Base-by-base conservation (phyloP, 805 yeast species). In the Pichia paraexigua region DNA sequence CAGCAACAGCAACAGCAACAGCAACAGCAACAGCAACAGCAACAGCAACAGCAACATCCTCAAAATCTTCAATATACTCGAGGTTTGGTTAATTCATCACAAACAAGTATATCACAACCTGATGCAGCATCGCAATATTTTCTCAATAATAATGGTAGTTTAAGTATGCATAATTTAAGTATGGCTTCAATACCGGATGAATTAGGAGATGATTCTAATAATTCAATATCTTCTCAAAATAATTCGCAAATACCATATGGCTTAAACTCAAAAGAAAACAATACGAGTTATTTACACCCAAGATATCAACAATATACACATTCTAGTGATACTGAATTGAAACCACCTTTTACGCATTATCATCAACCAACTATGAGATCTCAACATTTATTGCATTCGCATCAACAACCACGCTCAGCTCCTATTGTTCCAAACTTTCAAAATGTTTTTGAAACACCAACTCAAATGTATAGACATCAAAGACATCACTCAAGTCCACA, bases 391-490 rank as follows among this genome's bases (percentile, higher is more conserved):
- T 52, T 63, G 12, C 47, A 60, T 17, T 53, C 37, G 32, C 49
- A 50, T 40, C 54, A 43, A 24, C 50, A 41, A 21, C 39, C 39
- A 7, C 39, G n/a, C 8, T 10, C 46, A 53, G 18, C 45, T 43
- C 35, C 20, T 15, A 24, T 18, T 9, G 15, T 25, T 11, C 20
- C 49, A 47, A 40, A 30, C 11, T 35, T 4, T 17, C 24, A 22
- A n/a, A 47, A 41, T 43, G n/a, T 28, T 2, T 18, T 20, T n/a
- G 24, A 43, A 43, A 43, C 25, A 22, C 56, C 54, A 12, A 53
- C 52, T 22, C 62, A 59, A 37, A 58, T 51, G n/a, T 61, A 56
- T 32, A 61, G 53, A 42, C 61, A 56, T 18, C 63, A 59, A 37
- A 54, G 52, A 28, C 64, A 58, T n/a, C 59, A 48, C 30, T 43